These are phyloP conservation scores for Termitomyces sp. DNA, from an alignment of 768 basidiomycete genomes.

Conservation along the genomic window DNA sequence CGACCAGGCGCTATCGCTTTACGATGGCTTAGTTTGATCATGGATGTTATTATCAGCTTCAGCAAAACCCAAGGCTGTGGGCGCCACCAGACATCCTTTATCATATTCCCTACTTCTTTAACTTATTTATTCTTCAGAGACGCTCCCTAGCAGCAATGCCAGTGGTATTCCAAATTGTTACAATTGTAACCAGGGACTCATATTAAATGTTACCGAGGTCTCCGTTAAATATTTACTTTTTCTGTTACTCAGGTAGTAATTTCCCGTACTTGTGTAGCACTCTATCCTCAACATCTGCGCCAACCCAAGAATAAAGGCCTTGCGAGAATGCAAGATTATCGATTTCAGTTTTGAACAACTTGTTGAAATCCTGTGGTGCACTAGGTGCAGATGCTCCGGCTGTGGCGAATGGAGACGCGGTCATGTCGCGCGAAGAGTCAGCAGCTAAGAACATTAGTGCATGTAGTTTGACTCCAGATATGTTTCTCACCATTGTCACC, in stretches of 20 bases:
- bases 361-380: slow-evolving; percentile 79
- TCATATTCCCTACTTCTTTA: not conserved
- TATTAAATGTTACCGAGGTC: not conserved
- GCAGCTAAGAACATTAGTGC: slow-evolving; percentile 46
- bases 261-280: slow-evolving; percentile 73
- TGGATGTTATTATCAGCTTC: not conserved
- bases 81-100: not conserved
- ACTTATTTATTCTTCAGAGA: not conserved
- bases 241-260: slow-evolving; percentile 29
- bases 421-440: slow-evolving; percentile 72
- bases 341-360: slow-evolving; percentile 85
- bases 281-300: slow-evolving; percentile 72
- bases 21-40: slow-evolving; percentile 63
- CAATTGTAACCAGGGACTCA: not conserved
- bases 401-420: slow-evolving; percentile 59
- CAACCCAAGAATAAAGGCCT: slow-evolving; percentile 80
- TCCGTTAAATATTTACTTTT: slow-evolving; percentile 1
- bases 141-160: not conserved
- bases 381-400: slow-evolving; percentile 40
- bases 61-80: not conserved
- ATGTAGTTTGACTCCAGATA: not conserved
- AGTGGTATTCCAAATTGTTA: not conserved
- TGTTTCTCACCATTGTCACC: slow-evolving; percentile 71
- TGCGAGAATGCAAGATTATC: slow-evolving; percentile 93
- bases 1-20: slow-evolving; percentile 82